Percentiles rank a stretch among this genome's conserved stretches.
phyloP scores from a whole-genome alignment of 2,329 filamentous ascomycete genomes.

The Hymenoscyphus scutula region DNA sequence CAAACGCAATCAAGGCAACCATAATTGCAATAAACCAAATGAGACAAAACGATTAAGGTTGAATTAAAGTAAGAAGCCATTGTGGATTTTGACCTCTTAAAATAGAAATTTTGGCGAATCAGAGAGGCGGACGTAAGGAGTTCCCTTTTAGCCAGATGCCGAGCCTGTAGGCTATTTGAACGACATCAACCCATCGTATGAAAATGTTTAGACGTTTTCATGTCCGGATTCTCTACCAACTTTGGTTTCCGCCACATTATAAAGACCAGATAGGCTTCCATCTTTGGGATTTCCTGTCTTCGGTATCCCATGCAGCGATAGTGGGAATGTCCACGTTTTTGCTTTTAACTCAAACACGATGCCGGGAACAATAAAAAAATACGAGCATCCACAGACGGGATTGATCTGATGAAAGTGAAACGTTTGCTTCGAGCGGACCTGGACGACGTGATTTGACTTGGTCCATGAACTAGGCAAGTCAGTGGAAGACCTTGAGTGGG shows the following conservation, averaged over 20 bases:
- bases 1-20: constrained; percentile 16
- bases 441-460: background rate
- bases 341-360: background rate
- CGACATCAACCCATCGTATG: constrained; percentile 17
- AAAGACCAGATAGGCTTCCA: constrained; percentile 36
- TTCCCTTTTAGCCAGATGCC: constrained; percentile 26
- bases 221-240: constrained; percentile 1
- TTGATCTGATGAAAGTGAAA: too few relatives aligned
- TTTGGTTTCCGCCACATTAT: constrained; percentile 23
- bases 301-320: constrained; percentile 27
- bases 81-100: constrained; percentile 12
- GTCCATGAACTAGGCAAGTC: background rate
- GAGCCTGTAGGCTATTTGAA: constrained; percentile 23
- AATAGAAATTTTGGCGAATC: constrained; percentile 23
- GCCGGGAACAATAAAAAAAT: background rate
- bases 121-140: constrained; percentile 12
- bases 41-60: constrained; percentile 19
- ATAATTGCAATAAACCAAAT: constrained; percentile 23
- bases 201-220: background rate
- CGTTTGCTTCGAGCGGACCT: background rate
- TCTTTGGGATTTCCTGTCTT: constrained; percentile 36
- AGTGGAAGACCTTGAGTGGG: background rate
- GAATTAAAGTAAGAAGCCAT: constrained; percentile 17
- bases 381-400: too few relatives aligned
- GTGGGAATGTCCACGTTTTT: constrained; percentile 9